Percentiles rank a stretch among this genome's conserved stretches.
Conservation (phyloP, 148 eudicot genomes). For the Rhododendron williamsianum region DNA sequence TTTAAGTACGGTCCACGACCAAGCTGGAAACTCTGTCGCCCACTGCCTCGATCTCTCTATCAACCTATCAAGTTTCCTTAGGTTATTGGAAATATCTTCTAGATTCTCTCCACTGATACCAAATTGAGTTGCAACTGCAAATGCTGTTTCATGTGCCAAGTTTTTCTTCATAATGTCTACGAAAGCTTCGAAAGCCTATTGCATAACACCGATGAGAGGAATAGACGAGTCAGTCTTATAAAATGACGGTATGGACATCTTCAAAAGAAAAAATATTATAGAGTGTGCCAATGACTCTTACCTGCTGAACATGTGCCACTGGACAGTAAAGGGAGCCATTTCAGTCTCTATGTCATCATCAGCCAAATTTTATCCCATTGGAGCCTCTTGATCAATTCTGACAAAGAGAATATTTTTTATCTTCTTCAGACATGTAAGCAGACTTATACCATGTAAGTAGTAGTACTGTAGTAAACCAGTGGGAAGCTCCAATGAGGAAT, state of each 20-base stretch:
- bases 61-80: neutral
- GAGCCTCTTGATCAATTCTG: neutral
- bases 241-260: neutral
- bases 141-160: neutral
- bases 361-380: conserved; percentile 18
- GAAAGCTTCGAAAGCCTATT: neutral
- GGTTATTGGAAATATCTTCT: neutral
- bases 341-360: conserved; percentile 80
- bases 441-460: neutral
- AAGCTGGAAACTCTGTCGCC: neutral
- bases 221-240: neutral
- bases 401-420: neutral
- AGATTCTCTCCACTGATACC: neutral
- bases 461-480: neutral
- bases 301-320: conserved; percentile 82
- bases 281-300: neutral
- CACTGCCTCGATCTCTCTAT: neutral
- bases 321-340: conserved; percentile 77
- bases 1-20: neutral
- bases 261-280: neutral
- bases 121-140: neutral
- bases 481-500: neutral
- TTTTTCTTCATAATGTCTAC: neutral
- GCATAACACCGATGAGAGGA: neutral
- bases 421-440: neutral